Conservation (phyloP, 371 early-diverging fungal genomes). For the Mucor racemosus region DNA sequence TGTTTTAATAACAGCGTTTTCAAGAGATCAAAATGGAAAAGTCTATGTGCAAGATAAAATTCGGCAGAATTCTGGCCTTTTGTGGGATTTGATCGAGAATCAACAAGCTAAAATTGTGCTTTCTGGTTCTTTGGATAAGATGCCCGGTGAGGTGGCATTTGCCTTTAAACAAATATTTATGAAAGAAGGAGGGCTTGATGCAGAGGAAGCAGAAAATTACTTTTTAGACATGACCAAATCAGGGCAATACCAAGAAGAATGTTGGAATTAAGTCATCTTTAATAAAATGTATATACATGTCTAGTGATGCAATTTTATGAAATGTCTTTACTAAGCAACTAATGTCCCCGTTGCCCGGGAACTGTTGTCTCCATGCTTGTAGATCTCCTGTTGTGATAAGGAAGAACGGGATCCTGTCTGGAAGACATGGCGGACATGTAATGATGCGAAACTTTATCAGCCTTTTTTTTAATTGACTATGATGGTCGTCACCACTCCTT, state of each 20-base stretch:
- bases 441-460: constrained; percentile 8
- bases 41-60: constrained; percentile 87
- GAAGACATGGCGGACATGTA: constrained; percentile 3
- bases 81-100: constrained; percentile 73
- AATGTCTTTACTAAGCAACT: no score
- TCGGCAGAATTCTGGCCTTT: constrained; percentile 50
- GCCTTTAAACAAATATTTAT: constrained; percentile 73
- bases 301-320: no score
- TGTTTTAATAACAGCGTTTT: constrained; percentile 73
- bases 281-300: not conserved
- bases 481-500: constrained; percentile 1
- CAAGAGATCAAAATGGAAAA: constrained; percentile 62
- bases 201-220: constrained; percentile 66
- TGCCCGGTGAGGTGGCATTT: constrained; percentile 82
- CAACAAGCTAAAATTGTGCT: constrained; percentile 67
- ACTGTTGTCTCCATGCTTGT: no score
- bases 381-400: not conserved
- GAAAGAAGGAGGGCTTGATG: constrained; percentile 56
- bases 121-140: constrained; percentile 81
- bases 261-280: constrained; percentile 68
- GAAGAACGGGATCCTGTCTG: not conserved
- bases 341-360: no score
- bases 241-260: constrained; percentile 86
- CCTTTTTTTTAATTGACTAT: not conserved
- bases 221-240: constrained; percentile 65